Evolutionary conservation across 1,139 yeast species (phyloP), one percentile per base, ranked within the genome.

Genomic region (Saccharomyces hybrid): DNA sequence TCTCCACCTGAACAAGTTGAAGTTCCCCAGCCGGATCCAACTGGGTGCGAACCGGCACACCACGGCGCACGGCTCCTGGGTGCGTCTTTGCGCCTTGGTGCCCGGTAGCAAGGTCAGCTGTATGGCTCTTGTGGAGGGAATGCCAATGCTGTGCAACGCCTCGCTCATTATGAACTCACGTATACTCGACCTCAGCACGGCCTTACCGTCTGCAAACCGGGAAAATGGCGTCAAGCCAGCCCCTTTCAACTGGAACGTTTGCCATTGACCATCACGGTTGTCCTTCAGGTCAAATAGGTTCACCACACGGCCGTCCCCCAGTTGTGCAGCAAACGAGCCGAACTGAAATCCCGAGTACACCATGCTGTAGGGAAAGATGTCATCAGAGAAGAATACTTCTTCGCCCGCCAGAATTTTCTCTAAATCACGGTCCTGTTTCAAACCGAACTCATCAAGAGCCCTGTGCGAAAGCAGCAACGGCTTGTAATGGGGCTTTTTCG

Each of bases 281-380:
- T 75, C 77, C 4, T 77, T 76, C 0, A 86, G 72, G 59, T 88
- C 95, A 71, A 91, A 90, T 50, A 93, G 72, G 64, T 86, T 88
- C 7, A 84, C 78, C 2, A 90, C 97, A 58, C 99, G 75, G 0
- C 99, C 99, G 68, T 93, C 99, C 3, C 99, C 99, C 59, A 93
- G 74, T 69, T 93, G 99, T 1, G 98, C 98, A 0, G 98, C 97
- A 82, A 93, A 93, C 61, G 80, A 83, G 2, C 99, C 98, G 74
- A 93, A 93, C 67, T 93, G 99, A 78, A 87, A 89, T 1, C 99
- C 99, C 1, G 98, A 96, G 69, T 93, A 93, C 0, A 95, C 88
- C 69, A 86, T 91, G 5, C 97, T 82, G 71, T 87, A 91, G 0
- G 98, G 98, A 62, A 82, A 81, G 0, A 87, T 79, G 13, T 72